A percentile compares a stretch with the other conserved stretches of the same genome.
phyloP scores from a whole-genome alignment of 2,329 filamentous ascomycete genomes.

The Aspergillus ruber region DNA sequence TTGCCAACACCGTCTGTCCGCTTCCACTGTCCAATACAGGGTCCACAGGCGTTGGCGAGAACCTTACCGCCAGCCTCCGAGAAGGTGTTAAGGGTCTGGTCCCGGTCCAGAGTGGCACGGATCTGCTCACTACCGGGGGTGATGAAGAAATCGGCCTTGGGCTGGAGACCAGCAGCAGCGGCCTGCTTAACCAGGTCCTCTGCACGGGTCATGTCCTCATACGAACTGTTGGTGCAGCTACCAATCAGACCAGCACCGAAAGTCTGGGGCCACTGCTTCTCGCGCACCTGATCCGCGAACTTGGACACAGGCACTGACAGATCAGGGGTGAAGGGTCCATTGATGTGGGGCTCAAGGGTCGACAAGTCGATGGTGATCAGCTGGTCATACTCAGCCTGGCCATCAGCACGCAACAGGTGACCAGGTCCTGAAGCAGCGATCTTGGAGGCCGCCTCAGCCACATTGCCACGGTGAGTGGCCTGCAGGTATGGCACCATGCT shows the following conservation, averaged over 20 bases:
- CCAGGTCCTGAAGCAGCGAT: slow-evolving; percentile 54
- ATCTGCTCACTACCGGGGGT: slow-evolving; percentile 97
- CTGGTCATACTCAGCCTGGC: slow-evolving; percentile 80
- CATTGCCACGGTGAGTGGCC: slow-evolving; percentile 69
- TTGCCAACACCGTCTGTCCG: slow-evolving; percentile 79
- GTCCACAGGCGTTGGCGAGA: slow-evolving; percentile 89
- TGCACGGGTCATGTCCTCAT: slow-evolving; percentile 95
- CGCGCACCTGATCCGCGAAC: slow-evolving; percentile 77
- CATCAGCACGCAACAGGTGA: slow-evolving; percentile 69
- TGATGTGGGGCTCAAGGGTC: slow-evolving; percentile 88
- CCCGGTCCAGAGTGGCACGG: slow-evolving; percentile 83
- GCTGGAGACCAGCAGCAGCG: slow-evolving; percentile 77
- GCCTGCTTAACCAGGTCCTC: slow-evolving; percentile 92
- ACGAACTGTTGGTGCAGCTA: slow-evolving; percentile 97
- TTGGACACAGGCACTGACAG: slow-evolving; percentile 84
- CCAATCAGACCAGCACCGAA: slow-evolving; percentile 92
- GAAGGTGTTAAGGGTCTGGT: slow-evolving; percentile 80
- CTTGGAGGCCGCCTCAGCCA: slow-evolving; percentile 60
- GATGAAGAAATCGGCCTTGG: slow-evolving; percentile 87
- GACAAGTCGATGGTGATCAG: slow-evolving; percentile 86
- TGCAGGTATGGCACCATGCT: slow-evolving; percentile 79
- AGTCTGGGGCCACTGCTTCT: slow-evolving; percentile 83
- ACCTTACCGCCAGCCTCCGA: slow-evolving; percentile 79
- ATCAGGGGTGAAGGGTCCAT: slow-evolving; percentile 94
- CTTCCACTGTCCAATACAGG: slow-evolving; percentile 93